Base-by-base conservation (phyloP, 768 basidiomycete genomes). In the Xanthoconium stramineum region DNA sequence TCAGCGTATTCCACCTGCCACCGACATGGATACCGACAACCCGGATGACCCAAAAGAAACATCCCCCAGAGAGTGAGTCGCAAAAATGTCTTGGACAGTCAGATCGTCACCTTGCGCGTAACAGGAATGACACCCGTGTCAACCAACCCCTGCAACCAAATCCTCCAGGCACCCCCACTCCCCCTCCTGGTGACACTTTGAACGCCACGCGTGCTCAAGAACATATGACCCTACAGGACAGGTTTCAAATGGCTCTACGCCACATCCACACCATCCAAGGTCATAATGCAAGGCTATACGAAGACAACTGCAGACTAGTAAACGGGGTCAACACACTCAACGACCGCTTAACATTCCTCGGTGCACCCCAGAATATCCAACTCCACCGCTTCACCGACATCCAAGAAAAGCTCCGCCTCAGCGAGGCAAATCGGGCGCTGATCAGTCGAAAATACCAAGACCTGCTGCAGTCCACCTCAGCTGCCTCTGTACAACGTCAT, bases 141-240 rank as follows among this genome's bases (percentile, higher is more conserved):
- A 51, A 32, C 43, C 55, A 56, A 14, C 43, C 43, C 17, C 51
- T 40, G 8, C n/a, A 12, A 4, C 44, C 55, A 6, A 52, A 54
- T 40, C 40, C 52, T 43, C 54, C 47, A 0, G 56, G 55, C 6
- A 53, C 56, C 3, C 60, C 57, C 9, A 52, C 47, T 8, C 49
- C 51, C 19, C 45, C 60, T 53, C 43, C 40, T 42, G 29, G 43
- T 20, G 28, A 10, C 20, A 17, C 39, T 20, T 12, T 29, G 17
- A 28, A 45, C 17, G 80, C 77, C 66, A 75, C 75, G 13, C 81
- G 76, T 60, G 70, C 80, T 24, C 61, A 71, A 5, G 81, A 81
- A 57, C 72, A 71, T 58, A 75, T 79, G 19, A 71, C 74, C 7
- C 72, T 81, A 11, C 47, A 43, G 17, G 68, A 73, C 17, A 59